These are phyloP conservation scores for Fusarium clavum DNA, from an alignment of 2,329 filamentous ascomycete species.

Conservation along the genomic window DNA sequence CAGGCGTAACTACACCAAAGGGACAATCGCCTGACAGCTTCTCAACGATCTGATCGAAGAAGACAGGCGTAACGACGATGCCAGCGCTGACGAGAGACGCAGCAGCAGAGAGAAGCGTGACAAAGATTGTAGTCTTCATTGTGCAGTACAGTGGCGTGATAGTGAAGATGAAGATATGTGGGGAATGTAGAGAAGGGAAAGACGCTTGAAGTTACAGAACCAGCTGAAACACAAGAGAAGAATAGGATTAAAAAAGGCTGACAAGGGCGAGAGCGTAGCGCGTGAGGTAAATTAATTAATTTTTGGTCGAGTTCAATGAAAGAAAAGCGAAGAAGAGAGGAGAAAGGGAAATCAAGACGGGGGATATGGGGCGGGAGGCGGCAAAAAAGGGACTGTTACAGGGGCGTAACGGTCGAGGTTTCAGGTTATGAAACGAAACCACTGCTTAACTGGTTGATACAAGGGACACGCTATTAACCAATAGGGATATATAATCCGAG, in stretches of 20 bases:
- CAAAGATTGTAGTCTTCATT: slow-evolving; percentile 48
- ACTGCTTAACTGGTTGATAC: slow-evolving; percentile 33
- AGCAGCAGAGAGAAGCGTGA: slow-evolving; percentile 57
- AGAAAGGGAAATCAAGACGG: slow-evolving; percentile 1
- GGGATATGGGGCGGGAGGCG: slow-evolving; percentile 14
- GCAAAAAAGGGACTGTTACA: slow-evolving; percentile 37
- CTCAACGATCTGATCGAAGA: slow-evolving; percentile 62
- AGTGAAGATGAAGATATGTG: background rate
- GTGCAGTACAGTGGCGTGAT: slow-evolving; percentile 29
- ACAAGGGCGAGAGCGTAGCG: slow-evolving; percentile 17
- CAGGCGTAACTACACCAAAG: slow-evolving; percentile 66
- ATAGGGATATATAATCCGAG: slow-evolving; percentile 11
- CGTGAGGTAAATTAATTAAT: slow-evolving; percentile 26
- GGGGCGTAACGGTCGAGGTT: slow-evolving; percentile 43
- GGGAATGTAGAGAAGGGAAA: slow-evolving; percentile 3
- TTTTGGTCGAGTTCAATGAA: background rate
- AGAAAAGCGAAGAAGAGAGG: background rate
- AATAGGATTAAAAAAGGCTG: slow-evolving; percentile 1
- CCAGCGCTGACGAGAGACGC: slow-evolving; percentile 62
- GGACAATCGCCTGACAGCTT: slow-evolving; percentile 63
- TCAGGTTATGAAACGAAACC: slow-evolving; percentile 42
- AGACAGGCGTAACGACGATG: slow-evolving; percentile 67
- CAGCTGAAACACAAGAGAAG: slow-evolving; percentile 33
- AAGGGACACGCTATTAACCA: background rate
- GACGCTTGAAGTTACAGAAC: slow-evolving; percentile 31